phyloP scores from a whole-genome alignment of 176 grass and related monocot species.

The Thinopyrum elongatum region DNA sequence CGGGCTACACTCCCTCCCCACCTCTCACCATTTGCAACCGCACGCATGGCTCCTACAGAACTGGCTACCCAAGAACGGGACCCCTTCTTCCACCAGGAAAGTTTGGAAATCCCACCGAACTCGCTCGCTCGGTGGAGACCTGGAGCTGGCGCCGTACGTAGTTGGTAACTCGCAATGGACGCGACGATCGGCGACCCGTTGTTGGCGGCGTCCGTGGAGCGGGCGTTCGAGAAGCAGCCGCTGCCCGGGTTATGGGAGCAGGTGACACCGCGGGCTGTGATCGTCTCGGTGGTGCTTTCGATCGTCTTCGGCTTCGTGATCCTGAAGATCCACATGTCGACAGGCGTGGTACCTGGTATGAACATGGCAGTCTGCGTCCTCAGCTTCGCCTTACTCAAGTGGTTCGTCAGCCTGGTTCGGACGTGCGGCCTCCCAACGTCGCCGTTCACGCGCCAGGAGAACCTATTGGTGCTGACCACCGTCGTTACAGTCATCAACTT shows the following conservation, averaged over 20 bases:
- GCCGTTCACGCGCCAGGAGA: constrained; percentile 75
- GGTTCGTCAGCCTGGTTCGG: constrained; percentile 2
- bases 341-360: constrained; percentile 45
- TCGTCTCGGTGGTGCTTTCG: constrained; percentile 20
- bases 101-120: neutral
- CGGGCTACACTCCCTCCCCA: constrained; percentile 17
- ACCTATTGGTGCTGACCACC: constrained; percentile 29
- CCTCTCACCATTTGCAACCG: neutral
- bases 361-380: constrained; percentile 50
- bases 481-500: constrained; percentile 36
- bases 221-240: constrained; percentile 38
- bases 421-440: neutral
- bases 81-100: neutral
- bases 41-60: neutral
- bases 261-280: constrained; percentile 43
- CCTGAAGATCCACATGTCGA: constrained; percentile 48
- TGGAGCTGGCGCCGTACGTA: neutral
- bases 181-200: constrained; percentile 31
- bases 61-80: neutral
- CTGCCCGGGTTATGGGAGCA: constrained; percentile 22
- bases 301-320: constrained; percentile 45
- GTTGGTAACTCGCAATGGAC: constrained; percentile 11
- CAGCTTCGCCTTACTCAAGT: constrained; percentile 44
- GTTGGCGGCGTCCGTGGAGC: constrained; percentile 36
- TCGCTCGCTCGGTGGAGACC: neutral